Conservation (phyloP, 495 filamentous ascomycete genomes). For the Trichoderma virens region DNA sequence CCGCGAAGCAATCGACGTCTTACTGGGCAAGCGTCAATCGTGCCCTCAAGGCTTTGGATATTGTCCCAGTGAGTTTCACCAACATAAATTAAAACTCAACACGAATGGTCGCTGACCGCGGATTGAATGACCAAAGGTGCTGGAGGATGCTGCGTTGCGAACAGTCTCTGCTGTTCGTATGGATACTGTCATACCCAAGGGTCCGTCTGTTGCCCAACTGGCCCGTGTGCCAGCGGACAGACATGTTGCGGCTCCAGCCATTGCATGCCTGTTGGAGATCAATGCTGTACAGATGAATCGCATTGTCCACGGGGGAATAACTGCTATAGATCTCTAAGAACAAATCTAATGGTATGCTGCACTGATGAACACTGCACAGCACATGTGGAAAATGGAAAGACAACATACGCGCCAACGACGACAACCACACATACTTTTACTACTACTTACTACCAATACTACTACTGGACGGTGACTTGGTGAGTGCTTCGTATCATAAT, state of each 20-base stretch:
- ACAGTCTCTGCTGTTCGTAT: slow-evolving; percentile 18
- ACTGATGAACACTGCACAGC: slow-evolving; percentile 13
- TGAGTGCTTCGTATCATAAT: neutral
- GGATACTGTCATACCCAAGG: slow-evolving; percentile 18
- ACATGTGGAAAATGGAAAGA: slow-evolving; percentile 12
- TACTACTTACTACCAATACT: slow-evolving; percentile 7
- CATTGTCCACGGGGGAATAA: slow-evolving; percentile 22
- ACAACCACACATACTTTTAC: slow-evolving; percentile 8
- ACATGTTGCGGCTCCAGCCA: slow-evolving; percentile 19
- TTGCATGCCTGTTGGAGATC: slow-evolving; percentile 18
- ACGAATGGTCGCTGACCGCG: neutral
- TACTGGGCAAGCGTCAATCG: slow-evolving; percentile 16
- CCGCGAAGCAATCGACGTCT: neutral
- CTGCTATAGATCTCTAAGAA: slow-evolving; percentile 14
- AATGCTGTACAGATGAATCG: slow-evolving; percentile 21
- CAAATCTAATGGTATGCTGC: slow-evolving; percentile 4
- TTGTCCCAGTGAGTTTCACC: slow-evolving; percentile 18
- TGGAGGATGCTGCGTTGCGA: slow-evolving; percentile 20
- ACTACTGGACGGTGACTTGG: slow-evolving; percentile 14
- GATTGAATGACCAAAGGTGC: slow-evolving; percentile 12
- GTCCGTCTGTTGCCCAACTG: slow-evolving; percentile 18
- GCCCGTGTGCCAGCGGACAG: slow-evolving; percentile 18
- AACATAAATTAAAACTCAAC: neutral
- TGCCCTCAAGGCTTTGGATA: slow-evolving; percentile 22
- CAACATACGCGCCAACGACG: neutral